Percentiles rank a stretch among this genome's conserved stretches.
Conservation (phyloP, 257 asterid genomes). For the Lycium barbarum region DNA sequence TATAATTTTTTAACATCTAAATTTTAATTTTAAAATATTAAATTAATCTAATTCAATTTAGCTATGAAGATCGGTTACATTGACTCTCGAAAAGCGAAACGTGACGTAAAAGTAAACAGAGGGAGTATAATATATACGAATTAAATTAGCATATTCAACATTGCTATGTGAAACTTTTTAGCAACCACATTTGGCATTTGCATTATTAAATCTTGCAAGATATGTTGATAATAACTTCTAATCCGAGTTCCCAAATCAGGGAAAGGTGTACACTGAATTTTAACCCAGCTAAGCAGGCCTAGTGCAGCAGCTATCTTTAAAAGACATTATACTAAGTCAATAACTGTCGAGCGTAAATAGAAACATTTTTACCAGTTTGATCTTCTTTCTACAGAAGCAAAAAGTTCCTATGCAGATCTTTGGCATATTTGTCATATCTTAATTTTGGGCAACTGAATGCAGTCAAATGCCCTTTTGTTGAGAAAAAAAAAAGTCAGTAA, state of each 20-base stretch:
- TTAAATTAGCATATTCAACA: not conserved
- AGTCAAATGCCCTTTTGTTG: not conserved
- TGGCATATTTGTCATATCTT: not conserved
- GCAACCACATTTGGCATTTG: not conserved
- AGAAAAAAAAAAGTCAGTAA: not conserved
- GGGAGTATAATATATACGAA: not conserved
- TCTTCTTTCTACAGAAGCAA: not conserved
- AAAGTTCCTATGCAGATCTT: not conserved
- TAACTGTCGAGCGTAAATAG: not conserved
- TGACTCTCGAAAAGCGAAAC: too few relatives aligned
- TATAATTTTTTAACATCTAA: too few relatives aligned
- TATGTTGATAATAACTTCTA: not conserved
- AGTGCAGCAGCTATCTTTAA: not conserved
- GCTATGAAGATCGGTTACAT: too few relatives aligned
- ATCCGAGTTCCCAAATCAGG: not conserved
- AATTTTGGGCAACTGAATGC: not conserved
- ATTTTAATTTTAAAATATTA: too few relatives aligned
- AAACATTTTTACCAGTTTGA: not conserved
- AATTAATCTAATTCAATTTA: too few relatives aligned
- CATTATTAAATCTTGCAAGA: conserved; percentile 1
- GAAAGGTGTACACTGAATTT: not conserved
- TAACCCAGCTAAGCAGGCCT: not conserved
- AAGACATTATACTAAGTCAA: not conserved
- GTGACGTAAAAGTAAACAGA: too few relatives aligned
- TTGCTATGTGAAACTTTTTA: not conserved